phyloP scores from a whole-genome alignment of 2,329 filamentous ascomycete species.

The Cladosporium sp. region DNA sequence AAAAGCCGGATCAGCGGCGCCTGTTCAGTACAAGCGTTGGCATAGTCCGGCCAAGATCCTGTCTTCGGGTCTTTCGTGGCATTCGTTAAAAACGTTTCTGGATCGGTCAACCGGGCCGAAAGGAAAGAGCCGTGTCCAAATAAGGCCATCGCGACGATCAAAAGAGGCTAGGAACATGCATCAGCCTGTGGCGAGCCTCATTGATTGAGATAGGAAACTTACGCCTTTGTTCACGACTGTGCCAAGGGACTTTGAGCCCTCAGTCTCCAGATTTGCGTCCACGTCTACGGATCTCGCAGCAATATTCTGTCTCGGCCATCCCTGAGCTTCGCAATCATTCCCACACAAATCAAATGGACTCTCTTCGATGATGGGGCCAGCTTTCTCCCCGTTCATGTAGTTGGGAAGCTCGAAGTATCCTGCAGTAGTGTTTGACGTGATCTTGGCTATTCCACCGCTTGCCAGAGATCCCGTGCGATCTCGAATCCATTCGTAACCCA shows the following conservation, averaged over 20 bases:
- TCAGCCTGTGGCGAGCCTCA: background rate
- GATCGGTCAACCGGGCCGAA: background rate
- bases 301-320: too few relatives aligned
- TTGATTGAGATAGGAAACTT: background rate
- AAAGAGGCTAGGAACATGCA: constrained; percentile 6
- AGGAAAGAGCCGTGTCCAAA: constrained; percentile 10
- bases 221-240: background rate
- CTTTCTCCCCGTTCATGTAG: constrained; percentile 21
- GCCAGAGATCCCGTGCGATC: background rate
- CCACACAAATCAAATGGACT: background rate
- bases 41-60: background rate
- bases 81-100: background rate
- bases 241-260: too few relatives aligned
- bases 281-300: too few relatives aligned
- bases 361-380: constrained; percentile 14
- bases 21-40: background rate
- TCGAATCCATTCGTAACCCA: background rate
- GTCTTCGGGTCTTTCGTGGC: background rate
- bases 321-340: background rate
- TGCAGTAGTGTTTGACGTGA: constrained; percentile 26
- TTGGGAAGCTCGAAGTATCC: constrained; percentile 32
- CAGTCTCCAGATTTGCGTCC: too few relatives aligned
- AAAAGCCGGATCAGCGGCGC: background rate
- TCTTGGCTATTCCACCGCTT: constrained; percentile 15
- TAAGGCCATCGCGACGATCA: background rate